Percentiles rank a stretch among this genome's conserved stretches.
These are phyloP conservation scores for Lagenidium sp. DNA, from an alignment of 352 stramenopile species.

Conservation along the genomic window DNA sequence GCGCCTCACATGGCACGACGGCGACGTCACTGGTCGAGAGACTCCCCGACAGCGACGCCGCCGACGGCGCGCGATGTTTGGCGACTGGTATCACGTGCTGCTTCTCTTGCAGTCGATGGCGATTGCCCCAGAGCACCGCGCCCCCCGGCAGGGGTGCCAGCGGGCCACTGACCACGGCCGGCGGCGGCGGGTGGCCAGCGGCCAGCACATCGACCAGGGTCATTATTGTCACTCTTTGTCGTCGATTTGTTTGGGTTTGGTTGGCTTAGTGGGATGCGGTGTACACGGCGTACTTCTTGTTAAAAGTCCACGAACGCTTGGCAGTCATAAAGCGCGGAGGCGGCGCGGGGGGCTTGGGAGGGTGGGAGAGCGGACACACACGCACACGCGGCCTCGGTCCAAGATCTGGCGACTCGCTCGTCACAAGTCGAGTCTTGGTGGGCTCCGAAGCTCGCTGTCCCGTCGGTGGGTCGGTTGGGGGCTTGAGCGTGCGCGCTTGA, in stretches of 20 bases:
- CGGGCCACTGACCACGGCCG: not conserved
- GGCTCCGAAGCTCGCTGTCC: too few species aligned
- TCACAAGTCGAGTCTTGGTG: too few species aligned
- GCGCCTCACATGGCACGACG: conserved; percentile 22
- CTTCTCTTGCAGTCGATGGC: too few species aligned
- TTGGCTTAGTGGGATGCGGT: conserved; percentile 46
- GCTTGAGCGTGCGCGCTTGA: too few species aligned
- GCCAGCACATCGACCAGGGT: conserved; percentile 5
- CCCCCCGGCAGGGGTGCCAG: too few species aligned
- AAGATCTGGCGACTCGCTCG: too few species aligned
- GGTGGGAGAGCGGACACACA: not conserved
- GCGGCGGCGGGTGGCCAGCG: conserved; percentile 3
- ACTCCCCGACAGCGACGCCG: not conserved
- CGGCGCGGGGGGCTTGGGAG: not conserved
- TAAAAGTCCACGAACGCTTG: conserved; percentile 75
- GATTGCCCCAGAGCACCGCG: too few species aligned
- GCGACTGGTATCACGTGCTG: too few species aligned
- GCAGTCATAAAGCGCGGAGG: conserved; percentile 49
- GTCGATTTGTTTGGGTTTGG: not conserved
- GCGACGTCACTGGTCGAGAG: conserved; percentile 17
- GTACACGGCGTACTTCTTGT: conserved; percentile 78
- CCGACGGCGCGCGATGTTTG: not conserved
- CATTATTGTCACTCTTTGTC: conserved; percentile 4
- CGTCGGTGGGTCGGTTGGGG: too few species aligned
- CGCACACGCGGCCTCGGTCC: too few species aligned